phyloP scores from a whole-genome alignment of 2,329 filamentous ascomycete species.

The Ascochyta rabiei region DNA sequence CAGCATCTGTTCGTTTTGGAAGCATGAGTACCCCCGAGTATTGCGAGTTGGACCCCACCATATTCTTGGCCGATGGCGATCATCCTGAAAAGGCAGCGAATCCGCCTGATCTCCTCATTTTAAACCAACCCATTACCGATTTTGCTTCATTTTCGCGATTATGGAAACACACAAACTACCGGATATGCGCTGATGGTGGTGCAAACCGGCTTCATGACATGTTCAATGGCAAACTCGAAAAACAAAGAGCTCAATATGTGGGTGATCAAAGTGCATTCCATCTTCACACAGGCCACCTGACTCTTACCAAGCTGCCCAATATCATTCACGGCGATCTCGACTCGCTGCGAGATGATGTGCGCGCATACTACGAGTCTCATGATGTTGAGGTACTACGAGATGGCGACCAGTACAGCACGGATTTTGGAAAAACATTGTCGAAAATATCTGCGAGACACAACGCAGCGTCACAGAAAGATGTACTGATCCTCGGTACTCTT shows the following conservation, averaged over 20 bases:
- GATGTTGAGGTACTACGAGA: constrained; percentile 70
- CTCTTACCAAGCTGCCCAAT: constrained; percentile 49
- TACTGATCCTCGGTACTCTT: constrained; percentile 83
- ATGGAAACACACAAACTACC: constrained; percentile 62
- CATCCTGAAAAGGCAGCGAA: constrained; percentile 23
- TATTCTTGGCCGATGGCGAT: constrained; percentile 32
- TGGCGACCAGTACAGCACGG: constrained; percentile 84
- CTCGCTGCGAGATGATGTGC: constrained; percentile 70
- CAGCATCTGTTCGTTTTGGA: not conserved
- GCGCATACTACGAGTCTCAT: constrained; percentile 68
- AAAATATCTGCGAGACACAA: constrained; percentile 55
- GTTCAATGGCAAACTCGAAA: constrained; percentile 39
- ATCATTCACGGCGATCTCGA: constrained; percentile 90
- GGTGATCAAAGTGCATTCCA: constrained; percentile 11
- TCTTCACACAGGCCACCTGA: constrained; percentile 19
- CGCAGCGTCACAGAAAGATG: constrained; percentile 54
- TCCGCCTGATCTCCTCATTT: constrained; percentile 49
- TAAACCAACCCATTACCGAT: constrained; percentile 53
- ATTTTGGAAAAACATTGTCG: constrained; percentile 83
- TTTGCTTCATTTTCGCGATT: constrained; percentile 58
- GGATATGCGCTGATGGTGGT: constrained; percentile 88
- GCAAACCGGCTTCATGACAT: constrained; percentile 75
- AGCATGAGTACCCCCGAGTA: constrained; percentile 23
- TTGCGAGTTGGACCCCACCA: constrained; percentile 29
- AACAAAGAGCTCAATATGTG: constrained; percentile 39